Conservation (phyloP, 164 flowering plant species). For the Euptelea pleiosperma region DNA sequence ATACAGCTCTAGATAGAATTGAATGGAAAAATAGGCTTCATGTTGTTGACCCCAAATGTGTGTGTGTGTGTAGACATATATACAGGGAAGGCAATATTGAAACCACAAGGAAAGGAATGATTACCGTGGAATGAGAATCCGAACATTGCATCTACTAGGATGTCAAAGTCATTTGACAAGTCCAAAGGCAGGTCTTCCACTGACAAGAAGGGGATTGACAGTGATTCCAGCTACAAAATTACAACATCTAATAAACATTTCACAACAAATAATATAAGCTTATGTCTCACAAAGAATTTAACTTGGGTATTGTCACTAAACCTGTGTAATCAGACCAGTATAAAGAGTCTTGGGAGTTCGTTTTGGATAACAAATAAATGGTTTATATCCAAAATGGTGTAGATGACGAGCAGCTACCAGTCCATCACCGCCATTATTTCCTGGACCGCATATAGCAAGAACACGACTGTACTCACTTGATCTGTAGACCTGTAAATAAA, state of each 20-base stretch:
- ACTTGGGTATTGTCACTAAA: slow-evolving; percentile 15
- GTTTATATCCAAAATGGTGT: slow-evolving; percentile 89
- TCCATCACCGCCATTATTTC: slow-evolving; percentile 98
- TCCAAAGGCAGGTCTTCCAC: slow-evolving; percentile 75
- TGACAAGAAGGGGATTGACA: slow-evolving; percentile 73
- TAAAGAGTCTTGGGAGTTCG: slow-evolving; percentile 83
- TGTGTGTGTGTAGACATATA: too few relatives aligned
- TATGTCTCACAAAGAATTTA: not conserved
- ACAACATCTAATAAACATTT: slow-evolving; percentile 20
- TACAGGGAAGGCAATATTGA: not conserved
- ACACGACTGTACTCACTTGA: slow-evolving; percentile 61
- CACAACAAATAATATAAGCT: not conserved
- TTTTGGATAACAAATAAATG: slow-evolving; percentile 79
- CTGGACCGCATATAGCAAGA: slow-evolving; percentile 96
- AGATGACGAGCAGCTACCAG: slow-evolving; percentile 97
- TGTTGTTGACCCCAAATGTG: too few relatives aligned
- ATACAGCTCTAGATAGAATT: too few relatives aligned
- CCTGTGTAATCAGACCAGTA: slow-evolving; percentile 86
- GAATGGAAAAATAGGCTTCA: too few relatives aligned
- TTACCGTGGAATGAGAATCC: slow-evolving; percentile 97
- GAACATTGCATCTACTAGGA: slow-evolving; percentile 87
- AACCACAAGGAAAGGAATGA: not conserved
- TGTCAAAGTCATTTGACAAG: slow-evolving; percentile 75
- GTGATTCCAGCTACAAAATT: slow-evolving; percentile 77
- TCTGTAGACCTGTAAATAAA: slow-evolving; percentile 60